Base-by-base conservation (phyloP, 2,329 filamentous ascomycete genomes). In the Fusarium paranaense region DNA sequence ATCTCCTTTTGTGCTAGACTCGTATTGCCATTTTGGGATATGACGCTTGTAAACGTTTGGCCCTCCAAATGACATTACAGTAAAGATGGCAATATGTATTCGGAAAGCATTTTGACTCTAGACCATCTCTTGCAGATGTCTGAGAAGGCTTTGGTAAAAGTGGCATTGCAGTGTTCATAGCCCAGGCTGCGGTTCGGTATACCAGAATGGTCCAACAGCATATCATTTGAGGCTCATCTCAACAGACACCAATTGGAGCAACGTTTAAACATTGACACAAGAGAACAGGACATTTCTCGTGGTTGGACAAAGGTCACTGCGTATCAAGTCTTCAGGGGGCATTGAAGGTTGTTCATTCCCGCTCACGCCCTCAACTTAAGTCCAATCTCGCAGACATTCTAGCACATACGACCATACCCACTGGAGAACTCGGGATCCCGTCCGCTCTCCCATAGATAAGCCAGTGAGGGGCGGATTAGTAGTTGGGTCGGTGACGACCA, bases 401-500 rank as follows among this genome's bases (percentile, higher is more conserved):
- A 45, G 20, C 40, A 45, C 42, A 47, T 47, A 47, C 42, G 42
- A 47, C 42, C 42, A 47, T 47, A 47, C 42, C 42, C 42, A 47
- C 20, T 47, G 42, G 42, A 47, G 22, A 47, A 47, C 42, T 47
- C 42, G 42, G 42, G 42, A 47, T 47, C 42, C 42, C 42, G 38
- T 42, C 38, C n/a, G 38, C 38, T 42, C 38, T 42, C 40, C 40
- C 40, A 42, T 42, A 42, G 40, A 42, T 42, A 42, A 42, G 40
- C 40, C 40, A 42, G 40, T 42, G 40, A 42, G 40, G 40, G 40
- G 40, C n/a, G 40, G 40, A 42, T 42, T 42, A 42, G 40, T 42
- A 42, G 40, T 42, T 42, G 40, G 40, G 40, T 42, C 40, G 40
- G 40, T 42, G 40, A 42, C 38, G 38, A 42, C 38, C 38, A 42